phyloP scores from a whole-genome alignment of 2,329 filamentous ascomycete species.

The Aspergillus uvarum region DNA sequence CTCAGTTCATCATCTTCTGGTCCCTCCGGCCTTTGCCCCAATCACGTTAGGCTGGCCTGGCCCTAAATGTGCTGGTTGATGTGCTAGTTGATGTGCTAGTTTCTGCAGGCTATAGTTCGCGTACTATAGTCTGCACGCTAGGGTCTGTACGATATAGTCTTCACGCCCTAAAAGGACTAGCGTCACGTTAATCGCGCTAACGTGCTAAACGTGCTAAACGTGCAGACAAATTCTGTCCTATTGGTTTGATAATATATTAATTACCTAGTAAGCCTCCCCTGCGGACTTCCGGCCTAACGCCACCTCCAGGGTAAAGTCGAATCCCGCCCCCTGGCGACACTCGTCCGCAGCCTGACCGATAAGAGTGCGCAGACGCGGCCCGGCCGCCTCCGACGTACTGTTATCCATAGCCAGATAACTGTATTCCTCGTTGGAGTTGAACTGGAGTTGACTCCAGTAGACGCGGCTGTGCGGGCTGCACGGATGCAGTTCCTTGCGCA shows the following conservation, averaged over 20 bases:
- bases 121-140: too few species aligned
- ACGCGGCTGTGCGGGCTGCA: background rate
- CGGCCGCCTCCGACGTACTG: background rate
- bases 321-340: background rate
- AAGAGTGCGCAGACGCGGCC: background rate
- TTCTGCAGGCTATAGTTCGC: too few species aligned
- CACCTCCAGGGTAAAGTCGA: constrained; percentile 2
- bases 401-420: constrained; percentile 5
- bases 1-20: too few species aligned
- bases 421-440: constrained; percentile 4
- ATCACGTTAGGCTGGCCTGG: too few species aligned
- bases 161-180: too few species aligned
- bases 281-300: background rate
- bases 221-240: too few species aligned
- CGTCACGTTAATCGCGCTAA: too few species aligned
- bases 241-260: background rate
- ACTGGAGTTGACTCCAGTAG: constrained; percentile 4
- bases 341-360: background rate
- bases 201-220: too few species aligned
- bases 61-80: too few species aligned
- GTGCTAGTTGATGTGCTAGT: too few species aligned
- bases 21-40: too few species aligned
- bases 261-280: background rate
- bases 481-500: constrained; percentile 1
- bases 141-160: too few species aligned